phyloP scores from a whole-genome alignment of 2,329 filamentous ascomycete species.

The Celoporthe dispersa region DNA sequence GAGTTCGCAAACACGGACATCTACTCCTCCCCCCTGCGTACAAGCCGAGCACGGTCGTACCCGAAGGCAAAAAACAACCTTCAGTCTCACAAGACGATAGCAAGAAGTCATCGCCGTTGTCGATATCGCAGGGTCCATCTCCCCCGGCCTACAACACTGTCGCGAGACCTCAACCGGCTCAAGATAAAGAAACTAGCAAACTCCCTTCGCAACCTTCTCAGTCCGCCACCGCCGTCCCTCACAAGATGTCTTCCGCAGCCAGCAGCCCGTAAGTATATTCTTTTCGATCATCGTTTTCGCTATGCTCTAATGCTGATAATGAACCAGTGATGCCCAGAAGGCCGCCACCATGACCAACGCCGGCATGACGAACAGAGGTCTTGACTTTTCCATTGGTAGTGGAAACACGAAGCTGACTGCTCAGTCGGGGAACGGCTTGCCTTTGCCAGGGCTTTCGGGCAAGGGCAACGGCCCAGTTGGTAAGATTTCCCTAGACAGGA shows the following conservation, averaged over 20 bases:
- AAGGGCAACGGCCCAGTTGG: slow-evolving; percentile 17
- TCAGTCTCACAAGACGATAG: neutral
- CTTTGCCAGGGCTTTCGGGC: slow-evolving; percentile 21
- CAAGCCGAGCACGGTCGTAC: neutral
- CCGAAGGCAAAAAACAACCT: neutral
- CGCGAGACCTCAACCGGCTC: neutral
- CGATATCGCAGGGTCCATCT: neutral
- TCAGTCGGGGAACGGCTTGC: slow-evolving; percentile 15
- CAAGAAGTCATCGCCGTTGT: neutral
- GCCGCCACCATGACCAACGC: slow-evolving; percentile 10
- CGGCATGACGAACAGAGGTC: slow-evolving; percentile 7
- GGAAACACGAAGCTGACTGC: slow-evolving; percentile 9
- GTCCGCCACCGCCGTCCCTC: neutral
- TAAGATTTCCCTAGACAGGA: neutral
- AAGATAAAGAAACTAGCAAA: neutral
- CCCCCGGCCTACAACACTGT: neutral
- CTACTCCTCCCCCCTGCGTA: neutral
- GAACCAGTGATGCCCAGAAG: slow-evolving; percentile 20
- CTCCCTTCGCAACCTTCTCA: neutral
- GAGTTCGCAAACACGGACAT: neutral
- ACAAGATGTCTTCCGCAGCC: slow-evolving; percentile 16
- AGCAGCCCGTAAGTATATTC: slow-evolving; percentile 22
- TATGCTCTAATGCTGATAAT: neutral
- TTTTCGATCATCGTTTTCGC: neutral
- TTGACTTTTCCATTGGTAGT: slow-evolving; percentile 14